Conservation (phyloP, 768 basidiomycete species). For the Serpula lacrymans region DNA sequence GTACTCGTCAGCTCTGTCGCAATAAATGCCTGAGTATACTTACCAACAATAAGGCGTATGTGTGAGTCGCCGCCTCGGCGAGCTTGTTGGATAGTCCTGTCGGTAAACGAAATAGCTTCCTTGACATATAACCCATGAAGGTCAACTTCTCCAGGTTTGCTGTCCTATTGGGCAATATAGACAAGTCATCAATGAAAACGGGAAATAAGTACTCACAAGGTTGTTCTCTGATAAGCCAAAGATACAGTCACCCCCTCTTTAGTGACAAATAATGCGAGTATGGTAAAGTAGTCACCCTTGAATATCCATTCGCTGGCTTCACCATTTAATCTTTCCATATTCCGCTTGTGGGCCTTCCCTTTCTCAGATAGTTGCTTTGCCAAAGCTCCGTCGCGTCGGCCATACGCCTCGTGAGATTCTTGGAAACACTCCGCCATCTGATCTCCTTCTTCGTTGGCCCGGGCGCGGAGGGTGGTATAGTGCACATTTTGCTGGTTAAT, state of each 20-base stretch:
- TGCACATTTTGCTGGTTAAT: slow-evolving; percentile 66
- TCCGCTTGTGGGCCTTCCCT: slow-evolving; percentile 74
- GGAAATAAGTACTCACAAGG: slow-evolving; percentile 39
- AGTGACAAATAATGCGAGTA: slow-evolving; percentile 1
- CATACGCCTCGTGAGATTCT: slow-evolving; percentile 74
- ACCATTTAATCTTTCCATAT: slow-evolving; percentile 76
- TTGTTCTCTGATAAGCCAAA: slow-evolving; percentile 69
- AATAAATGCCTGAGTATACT: slow-evolving; percentile 22
- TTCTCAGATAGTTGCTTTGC: slow-evolving; percentile 82
- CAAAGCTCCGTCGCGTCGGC: slow-evolving; percentile 63
- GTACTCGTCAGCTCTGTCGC: neutral
- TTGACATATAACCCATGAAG: slow-evolving; percentile 92
- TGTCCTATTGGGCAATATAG: slow-evolving; percentile 42
- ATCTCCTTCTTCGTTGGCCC: slow-evolving; percentile 78
- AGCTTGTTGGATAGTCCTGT: slow-evolving; percentile 66
- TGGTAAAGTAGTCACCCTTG: slow-evolving; percentile 44
- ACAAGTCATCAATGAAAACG: neutral
- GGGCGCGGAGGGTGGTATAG: slow-evolving; percentile 67
- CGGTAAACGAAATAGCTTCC: slow-evolving; percentile 78
- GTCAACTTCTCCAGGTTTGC: slow-evolving; percentile 74
- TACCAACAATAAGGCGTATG: slow-evolving; percentile 82
- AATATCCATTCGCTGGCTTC: slow-evolving; percentile 91
- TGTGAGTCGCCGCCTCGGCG: slow-evolving; percentile 59
- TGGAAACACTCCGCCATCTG: slow-evolving; percentile 70
- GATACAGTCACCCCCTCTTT: slow-evolving; percentile 4